Evolutionary conservation across 164 flowering plant genomes (phyloP).

Genomic region (Dillenia turbinata): DNA sequence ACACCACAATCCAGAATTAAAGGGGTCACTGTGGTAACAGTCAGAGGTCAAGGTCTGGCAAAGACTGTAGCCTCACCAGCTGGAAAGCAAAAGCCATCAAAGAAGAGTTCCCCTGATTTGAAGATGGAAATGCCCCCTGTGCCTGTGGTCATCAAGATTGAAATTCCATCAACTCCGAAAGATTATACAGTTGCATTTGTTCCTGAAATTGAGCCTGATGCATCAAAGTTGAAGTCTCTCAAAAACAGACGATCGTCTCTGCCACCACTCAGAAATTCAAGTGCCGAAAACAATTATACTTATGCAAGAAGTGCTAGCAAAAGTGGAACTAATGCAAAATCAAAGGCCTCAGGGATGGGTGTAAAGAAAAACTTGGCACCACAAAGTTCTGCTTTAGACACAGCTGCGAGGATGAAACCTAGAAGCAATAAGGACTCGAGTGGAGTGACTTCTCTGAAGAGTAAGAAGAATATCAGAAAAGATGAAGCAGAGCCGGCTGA

Average conservation of each 20-base stretch:
- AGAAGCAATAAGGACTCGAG: slow-evolving; percentile 19
- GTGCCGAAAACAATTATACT: slow-evolving; percentile 4
- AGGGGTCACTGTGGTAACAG: slow-evolving; percentile 12
- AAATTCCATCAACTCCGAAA: slow-evolving; percentile 14
- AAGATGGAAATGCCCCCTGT: slow-evolving; percentile 7
- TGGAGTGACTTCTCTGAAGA: slow-evolving; percentile 20
- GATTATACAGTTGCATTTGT: slow-evolving; percentile 1
- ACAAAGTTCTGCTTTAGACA: slow-evolving; percentile 21
- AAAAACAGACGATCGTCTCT: slow-evolving; percentile 12
- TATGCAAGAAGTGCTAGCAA: slow-evolving; percentile 6
- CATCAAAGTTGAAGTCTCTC: slow-evolving; percentile 23
- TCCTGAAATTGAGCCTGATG: slow-evolving; percentile 6
- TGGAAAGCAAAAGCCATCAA: slow-evolving; percentile 14
- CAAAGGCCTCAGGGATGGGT: slow-evolving; percentile 18
- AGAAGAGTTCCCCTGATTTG: slow-evolving; percentile 17
- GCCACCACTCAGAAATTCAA: slow-evolving; percentile 3
- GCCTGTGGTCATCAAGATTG: slow-evolving; percentile 16
- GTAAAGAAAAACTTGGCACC: slow-evolving; percentile 20
- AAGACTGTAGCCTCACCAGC: slow-evolving; percentile 13
- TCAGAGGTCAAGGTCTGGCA: slow-evolving; percentile 3
- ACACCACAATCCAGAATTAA: slow-evolving; percentile 24
- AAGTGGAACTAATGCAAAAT: neutral
- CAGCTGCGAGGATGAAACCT: slow-evolving; percentile 25
- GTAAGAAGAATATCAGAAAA: slow-evolving; percentile 16
- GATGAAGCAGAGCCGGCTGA: slow-evolving; percentile 9